Base-by-base conservation (phyloP, 208 protist genomes). In the Wallacemonas sp. region DNA sequence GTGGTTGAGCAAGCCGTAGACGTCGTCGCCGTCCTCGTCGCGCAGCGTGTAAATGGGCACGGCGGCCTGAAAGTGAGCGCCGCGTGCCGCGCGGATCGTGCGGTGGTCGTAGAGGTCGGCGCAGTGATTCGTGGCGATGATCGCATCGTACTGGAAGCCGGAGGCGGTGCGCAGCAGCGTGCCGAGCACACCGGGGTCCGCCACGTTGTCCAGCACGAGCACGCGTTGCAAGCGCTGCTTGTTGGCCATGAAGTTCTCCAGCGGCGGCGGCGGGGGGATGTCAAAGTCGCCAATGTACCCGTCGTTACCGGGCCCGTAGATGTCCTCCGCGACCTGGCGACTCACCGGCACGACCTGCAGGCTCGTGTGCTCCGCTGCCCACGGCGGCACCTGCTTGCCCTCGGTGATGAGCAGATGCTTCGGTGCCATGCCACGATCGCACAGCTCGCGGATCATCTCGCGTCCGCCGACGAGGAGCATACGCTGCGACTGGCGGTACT, bases 71-170 rank as follows among this genome's bases (percentile, higher is more conserved):
- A 97, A 97, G 76, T 97, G 92, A 0, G 82, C 92, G 1, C 89
- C 92, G 28, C 92, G 79, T 11, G 89, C 89, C 14, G 92, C 89
- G 14, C 89, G 86, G 20, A 97, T 59, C 32, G 94, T 88, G 25
- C 92, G 87, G 70, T 94, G 79, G 65, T 97, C 92, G 71, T 95
- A 97, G 52, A 94, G 59, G 70, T 97, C 92, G 1, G 84, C 86
- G 59, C 89, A 97, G 81, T 97, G 86, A 55, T 95, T 95, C 0
- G 82, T 91, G 16, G 82, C 59, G 65, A 97, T 86, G 65, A 97
- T 82, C 0, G 80, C 87, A 52, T 97, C 92, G 70, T 97, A 97
- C 41, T 92, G 84, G 69, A 94, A 94, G 1, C 82, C 88, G 8
- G 76, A 74, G 26, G 92, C 89, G 16, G 89, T 89, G 45, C 92